Conservation (phyloP, 176 grass and related monocot genomes). For the Melocanna baccifera region DNA sequence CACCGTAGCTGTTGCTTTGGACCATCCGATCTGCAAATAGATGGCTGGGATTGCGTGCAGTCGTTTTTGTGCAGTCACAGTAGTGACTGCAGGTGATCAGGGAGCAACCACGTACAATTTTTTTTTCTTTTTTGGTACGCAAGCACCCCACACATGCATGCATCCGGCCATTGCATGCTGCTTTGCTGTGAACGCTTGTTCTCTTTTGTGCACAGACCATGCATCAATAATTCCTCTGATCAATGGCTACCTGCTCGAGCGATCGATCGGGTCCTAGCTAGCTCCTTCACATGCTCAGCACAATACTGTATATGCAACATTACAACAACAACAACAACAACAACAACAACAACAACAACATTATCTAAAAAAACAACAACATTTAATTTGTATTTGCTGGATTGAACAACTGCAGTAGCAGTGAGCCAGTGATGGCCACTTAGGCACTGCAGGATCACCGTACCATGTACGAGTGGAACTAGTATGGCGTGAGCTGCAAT, state of each 20-base stretch:
- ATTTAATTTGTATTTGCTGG: not conserved
- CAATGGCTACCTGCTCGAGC: not conserved
- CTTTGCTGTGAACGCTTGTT: not conserved
- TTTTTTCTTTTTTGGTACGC: not conserved
- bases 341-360: not conserved
- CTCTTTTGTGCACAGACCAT: conserved; percentile 11
- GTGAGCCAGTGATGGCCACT: not conserved
- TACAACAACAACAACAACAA: not conserved
- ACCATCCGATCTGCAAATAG: too few species aligned
- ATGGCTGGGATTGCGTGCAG: too few species aligned
- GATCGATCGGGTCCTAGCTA: not conserved
- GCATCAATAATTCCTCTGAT: conserved; percentile 29
- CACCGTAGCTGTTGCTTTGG: too few species aligned
- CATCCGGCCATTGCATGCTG: not conserved
- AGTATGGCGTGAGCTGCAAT: too few species aligned
- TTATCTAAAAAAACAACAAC: too few species aligned
- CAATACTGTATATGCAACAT: not conserved
- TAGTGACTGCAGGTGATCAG: too few species aligned
- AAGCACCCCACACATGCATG: not conserved
- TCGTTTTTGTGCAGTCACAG: too few species aligned
- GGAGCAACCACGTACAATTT: too few species aligned
- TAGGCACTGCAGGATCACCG: not conserved
- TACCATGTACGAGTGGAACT: too few species aligned
- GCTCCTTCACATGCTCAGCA: not conserved
- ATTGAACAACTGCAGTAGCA: not conserved